phyloP scores from a whole-genome alignment of 495 filamentous ascomycete genomes.

The Amorphotheca resinae region DNA sequence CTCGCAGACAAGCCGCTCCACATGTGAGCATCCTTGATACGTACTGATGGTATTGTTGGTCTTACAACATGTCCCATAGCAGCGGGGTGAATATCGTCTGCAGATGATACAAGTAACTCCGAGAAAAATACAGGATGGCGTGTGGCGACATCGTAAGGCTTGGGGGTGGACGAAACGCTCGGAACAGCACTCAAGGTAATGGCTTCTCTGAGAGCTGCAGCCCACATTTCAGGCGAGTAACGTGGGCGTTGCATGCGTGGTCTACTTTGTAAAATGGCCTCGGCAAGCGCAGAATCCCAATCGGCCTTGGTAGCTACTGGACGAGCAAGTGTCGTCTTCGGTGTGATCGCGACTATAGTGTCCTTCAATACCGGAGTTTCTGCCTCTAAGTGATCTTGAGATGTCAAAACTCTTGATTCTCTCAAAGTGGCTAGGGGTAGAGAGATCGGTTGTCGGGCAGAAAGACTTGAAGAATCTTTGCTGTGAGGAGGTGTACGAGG shows the following conservation, averaged over 20 bases:
- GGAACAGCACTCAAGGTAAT: not conserved
- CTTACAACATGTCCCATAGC: conserved; percentile 7
- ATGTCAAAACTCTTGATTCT: conserved; percentile 17
- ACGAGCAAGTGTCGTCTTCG: conserved; percentile 1
- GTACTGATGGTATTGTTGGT: not conserved
- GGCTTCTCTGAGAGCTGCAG: conserved; percentile 6
- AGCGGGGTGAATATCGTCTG: conserved; percentile 12
- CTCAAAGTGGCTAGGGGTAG: conserved; percentile 7
- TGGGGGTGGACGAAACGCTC: not conserved
- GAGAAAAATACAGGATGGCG: conserved; percentile 17
- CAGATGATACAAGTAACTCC: not conserved
- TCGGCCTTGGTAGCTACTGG: conserved; percentile 1
- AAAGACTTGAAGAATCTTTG: not conserved
- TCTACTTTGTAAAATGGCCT: conserved; percentile 4
- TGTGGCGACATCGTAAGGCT: conserved; percentile 4
- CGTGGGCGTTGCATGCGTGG: conserved; percentile 1
- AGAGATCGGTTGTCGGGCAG: conserved; percentile 2
- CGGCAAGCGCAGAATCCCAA: conserved; percentile 11
- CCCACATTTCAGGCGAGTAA: conserved; percentile 7
- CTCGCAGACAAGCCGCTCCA: not conserved
- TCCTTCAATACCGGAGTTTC: conserved; percentile 12
- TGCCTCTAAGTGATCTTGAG: conserved; percentile 10
- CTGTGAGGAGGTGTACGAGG: conserved; percentile 1
- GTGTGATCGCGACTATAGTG: conserved; percentile 1
- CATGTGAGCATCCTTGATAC: not conserved